Percentiles rank a stretch among this genome's conserved stretches.
Evolutionary conservation across 2,329 filamentous ascomycete genomes (phyloP).

Genomic region (Chaetomiaceae sp.): DNA sequence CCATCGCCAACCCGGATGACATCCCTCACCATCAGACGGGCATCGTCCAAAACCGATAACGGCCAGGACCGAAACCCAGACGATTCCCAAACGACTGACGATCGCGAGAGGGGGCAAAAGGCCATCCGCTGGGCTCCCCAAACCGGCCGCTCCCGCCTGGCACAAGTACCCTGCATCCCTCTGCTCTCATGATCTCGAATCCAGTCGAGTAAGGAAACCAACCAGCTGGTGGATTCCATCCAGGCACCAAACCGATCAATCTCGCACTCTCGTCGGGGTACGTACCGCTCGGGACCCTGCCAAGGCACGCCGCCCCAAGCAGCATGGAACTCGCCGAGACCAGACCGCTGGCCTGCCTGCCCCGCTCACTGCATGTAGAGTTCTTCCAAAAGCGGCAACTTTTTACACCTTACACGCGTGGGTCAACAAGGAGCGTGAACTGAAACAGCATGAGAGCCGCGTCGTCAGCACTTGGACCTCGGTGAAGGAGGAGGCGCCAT

Average conservation of each 20-base stretch:
- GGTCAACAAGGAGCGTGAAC: neutral
- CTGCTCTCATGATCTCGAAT: no score
- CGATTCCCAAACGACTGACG: neutral
- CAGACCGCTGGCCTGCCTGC: no score
- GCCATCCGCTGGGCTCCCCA: neutral
- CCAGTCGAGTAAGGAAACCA: neutral
- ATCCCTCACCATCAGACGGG: conserved; percentile 6
- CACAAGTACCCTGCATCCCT: conserved; percentile 4
- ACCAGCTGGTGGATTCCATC: no score
- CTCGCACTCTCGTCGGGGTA: no score
- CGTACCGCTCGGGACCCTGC: no score
- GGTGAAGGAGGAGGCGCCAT: neutral
- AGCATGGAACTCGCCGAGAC: no score
- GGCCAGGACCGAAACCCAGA: neutral
- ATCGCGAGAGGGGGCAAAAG: no score
- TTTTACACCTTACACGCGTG: no score
- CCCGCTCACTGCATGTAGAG: no score
- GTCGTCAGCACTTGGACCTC: neutral
- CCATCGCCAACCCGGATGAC: neutral
- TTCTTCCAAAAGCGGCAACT: no score
- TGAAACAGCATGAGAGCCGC: neutral
- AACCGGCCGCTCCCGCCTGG: conserved; percentile 4
- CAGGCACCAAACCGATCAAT: neutral
- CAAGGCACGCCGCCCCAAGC: no score
- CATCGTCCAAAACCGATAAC: neutral